phyloP scores from a whole-genome alignment of 2,329 filamentous ascomycete genomes.

The Onygenales sp. region DNA sequence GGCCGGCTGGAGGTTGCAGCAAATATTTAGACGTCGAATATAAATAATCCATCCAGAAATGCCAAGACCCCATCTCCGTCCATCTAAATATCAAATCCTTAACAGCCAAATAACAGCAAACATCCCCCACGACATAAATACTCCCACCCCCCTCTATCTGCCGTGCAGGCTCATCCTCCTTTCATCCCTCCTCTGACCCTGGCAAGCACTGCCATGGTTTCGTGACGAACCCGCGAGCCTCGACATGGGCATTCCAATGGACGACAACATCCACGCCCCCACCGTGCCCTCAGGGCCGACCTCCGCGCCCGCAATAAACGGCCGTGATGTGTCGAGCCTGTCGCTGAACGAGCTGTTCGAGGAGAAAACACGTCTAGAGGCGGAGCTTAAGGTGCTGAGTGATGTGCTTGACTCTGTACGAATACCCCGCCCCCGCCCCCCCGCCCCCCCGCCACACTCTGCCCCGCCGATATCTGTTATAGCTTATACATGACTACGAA shows the following conservation, averaged over 20 bases:
- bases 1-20: no score
- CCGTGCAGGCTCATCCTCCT: no score
- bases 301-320: slow-evolving; percentile 42
- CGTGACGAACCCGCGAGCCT: slow-evolving; percentile 10
- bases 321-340: slow-evolving; percentile 56
- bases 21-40: no score
- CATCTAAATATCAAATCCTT: no score
- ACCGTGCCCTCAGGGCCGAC: slow-evolving; percentile 70
- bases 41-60: no score
- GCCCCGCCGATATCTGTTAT: slow-evolving; percentile 7
- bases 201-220: slow-evolving; percentile 1
- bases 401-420: slow-evolving; percentile 77
- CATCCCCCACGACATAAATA: no score
- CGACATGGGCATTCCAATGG: slow-evolving; percentile 51
- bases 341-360: slow-evolving; percentile 71
- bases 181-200: not conserved
- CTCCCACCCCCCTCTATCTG: no score
- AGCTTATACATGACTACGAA: no score
- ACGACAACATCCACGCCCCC: slow-evolving; percentile 53
- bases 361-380: slow-evolving; percentile 77
- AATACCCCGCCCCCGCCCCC: not conserved
- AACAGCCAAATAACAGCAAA: no score
- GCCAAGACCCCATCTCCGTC: no score
- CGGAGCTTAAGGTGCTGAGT: slow-evolving; percentile 74
- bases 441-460: no score